Conservation (phyloP, 345 rosid genomes). For the Isatis tinctoria region DNA sequence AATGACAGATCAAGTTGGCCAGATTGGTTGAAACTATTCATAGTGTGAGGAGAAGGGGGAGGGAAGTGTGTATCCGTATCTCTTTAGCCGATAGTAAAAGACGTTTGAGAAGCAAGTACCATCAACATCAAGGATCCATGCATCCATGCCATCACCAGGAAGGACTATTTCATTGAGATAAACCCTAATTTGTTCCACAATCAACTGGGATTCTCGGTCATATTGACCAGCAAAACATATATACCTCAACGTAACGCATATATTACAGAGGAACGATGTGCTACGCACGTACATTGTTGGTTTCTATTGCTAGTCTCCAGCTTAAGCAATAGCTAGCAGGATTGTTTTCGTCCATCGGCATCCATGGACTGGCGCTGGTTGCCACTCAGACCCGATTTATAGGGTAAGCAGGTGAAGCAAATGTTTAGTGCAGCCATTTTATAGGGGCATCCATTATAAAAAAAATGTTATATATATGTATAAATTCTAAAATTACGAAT, state of each 20-base stretch:
- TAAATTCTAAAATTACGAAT: no score
- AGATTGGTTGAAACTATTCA: no score
- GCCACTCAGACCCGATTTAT: no score
- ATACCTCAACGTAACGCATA: conserved; percentile 48
- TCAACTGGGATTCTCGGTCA: conserved; percentile 50
- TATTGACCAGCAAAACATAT: conserved; percentile 83
- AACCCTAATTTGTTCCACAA: conserved; percentile 43
- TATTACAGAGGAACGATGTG: conserved; percentile 67
- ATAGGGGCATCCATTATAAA: no score
- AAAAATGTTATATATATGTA: no score
- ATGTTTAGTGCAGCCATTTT: no score
- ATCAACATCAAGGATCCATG: conserved; percentile 88
- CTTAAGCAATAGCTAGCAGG: conserved; percentile 53
- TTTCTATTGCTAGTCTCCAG: conserved; percentile 81
- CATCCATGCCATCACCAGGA: conserved; percentile 60
- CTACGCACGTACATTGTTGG: conserved; percentile 72
- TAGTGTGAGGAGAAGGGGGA: neutral
- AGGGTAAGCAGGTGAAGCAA: no score
- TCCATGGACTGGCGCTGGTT: neutral
- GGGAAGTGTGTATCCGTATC: conserved; percentile 54
- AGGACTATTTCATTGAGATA: conserved; percentile 38
- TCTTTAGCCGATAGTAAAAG: conserved; percentile 58
- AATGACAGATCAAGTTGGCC: no score
- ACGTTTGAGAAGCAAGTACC: conserved; percentile 88
- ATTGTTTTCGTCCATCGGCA: conserved; percentile 16